phyloP scores from a whole-genome alignment of 2,329 filamentous ascomycete species.

The Xylaria sp. region DNA sequence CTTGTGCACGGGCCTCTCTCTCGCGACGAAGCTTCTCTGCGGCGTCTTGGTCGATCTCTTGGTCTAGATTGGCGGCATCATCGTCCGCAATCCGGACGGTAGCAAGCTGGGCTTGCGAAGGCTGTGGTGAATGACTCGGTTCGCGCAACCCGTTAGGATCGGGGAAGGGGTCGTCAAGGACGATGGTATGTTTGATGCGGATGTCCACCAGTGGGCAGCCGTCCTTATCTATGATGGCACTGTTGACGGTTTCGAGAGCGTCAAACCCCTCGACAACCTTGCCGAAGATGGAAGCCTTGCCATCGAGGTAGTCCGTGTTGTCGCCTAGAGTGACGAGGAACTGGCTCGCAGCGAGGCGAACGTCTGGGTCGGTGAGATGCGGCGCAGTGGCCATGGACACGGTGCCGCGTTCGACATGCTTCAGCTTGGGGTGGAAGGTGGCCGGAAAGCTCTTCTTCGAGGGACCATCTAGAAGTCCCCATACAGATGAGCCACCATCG shows the following conservation, averaged over 20 bases:
- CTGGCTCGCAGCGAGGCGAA: constrained; percentile 86
- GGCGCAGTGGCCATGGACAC: constrained; percentile 98
- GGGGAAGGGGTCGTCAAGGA: constrained; percentile 91
- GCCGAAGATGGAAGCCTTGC: constrained; percentile 93
- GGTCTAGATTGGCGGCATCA: constrained; percentile 74
- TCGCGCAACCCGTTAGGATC: constrained; percentile 82
- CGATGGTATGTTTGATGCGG: constrained; percentile 88
- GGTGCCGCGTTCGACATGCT: constrained; percentile 88
- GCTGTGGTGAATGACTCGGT: constrained; percentile 82
- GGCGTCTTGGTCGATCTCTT: constrained; percentile 78
- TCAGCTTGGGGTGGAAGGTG: constrained; percentile 87
- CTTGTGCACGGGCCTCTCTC: constrained; percentile 91
- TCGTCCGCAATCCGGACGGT: constrained; percentile 94
- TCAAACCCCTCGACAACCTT: constrained; percentile 97
- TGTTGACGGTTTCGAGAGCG: constrained; percentile 91
- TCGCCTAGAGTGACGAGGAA: constrained; percentile 94
- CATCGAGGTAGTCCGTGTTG: constrained; percentile 89
- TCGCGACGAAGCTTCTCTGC: constrained; percentile 84
- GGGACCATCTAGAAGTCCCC: constrained; percentile 80
- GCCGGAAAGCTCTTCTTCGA: constrained; percentile 82
- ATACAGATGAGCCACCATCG: constrained; percentile 93
- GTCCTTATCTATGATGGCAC: constrained; percentile 84
- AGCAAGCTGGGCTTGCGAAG: constrained; percentile 85
- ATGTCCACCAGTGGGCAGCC: constrained; percentile 94
- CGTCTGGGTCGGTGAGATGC: constrained; percentile 79